phyloP scores from a whole-genome alignment of 1,284 basidiomycete species.

The Sporisorium scitamineum region DNA sequence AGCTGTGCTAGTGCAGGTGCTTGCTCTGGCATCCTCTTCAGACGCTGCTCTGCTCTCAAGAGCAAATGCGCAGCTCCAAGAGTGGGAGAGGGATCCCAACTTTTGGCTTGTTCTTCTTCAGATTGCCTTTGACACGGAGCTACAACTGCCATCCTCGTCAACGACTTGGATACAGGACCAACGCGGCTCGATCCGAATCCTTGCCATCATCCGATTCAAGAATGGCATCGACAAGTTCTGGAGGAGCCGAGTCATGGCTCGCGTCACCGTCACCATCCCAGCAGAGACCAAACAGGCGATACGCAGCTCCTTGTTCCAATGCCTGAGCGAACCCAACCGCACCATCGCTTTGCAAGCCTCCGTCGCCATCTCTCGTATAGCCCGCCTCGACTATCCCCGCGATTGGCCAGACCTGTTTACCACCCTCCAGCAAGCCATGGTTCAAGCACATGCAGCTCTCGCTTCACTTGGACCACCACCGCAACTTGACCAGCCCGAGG shows the following conservation, averaged over 20 bases:
- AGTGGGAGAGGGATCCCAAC: conserved; percentile 57
- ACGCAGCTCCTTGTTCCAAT: conserved; percentile 52
- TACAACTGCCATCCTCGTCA: conserved; percentile 18
- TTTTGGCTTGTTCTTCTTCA: conserved; percentile 61
- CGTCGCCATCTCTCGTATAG: conserved; percentile 62
- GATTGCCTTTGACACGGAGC: conserved; percentile 54
- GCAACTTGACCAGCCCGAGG: conserved; percentile 31
- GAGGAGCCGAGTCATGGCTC: conserved; percentile 60
- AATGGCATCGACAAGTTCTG: conserved; percentile 67
- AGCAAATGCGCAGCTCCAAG: conserved; percentile 52
- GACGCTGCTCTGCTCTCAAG: conserved; percentile 32
- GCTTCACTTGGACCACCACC: conserved; percentile 34
- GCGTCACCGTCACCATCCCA: conserved; percentile 57
- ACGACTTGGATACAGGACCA: conserved; percentile 18
- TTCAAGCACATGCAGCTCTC: conserved; percentile 48
- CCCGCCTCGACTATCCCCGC: conserved; percentile 63
- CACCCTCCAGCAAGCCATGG: conserved; percentile 56
- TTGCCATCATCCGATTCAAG: conserved; percentile 68
- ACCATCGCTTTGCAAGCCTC: conserved; percentile 63
- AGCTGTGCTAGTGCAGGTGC: conserved; percentile 40
- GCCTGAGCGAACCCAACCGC: conserved; percentile 61
- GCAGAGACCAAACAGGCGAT: conserved; percentile 58
- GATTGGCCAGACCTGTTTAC: conserved; percentile 65
- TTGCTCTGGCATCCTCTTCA: conserved; percentile 42
- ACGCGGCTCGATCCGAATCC: conserved; percentile 43